These are phyloP conservation scores for Chrysanthemum lavandulifolium DNA, from an alignment of 129 eudicot species.

Conservation along the genomic window DNA sequence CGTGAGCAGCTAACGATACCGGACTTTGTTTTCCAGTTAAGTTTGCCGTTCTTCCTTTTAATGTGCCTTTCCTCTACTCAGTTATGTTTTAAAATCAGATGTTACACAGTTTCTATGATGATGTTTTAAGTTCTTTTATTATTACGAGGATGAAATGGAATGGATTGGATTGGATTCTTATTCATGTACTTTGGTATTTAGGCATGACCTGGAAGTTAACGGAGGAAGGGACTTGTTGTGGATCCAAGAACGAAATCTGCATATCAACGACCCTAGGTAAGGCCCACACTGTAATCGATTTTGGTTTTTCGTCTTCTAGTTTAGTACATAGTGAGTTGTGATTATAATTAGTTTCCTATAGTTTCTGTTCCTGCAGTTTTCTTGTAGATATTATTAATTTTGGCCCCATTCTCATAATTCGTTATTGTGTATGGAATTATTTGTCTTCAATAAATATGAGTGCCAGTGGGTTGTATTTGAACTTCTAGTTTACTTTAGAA, in stretches of 20 bases:
- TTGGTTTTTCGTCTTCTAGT: conserved; percentile 10
- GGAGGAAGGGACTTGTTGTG: conserved; percentile 91
- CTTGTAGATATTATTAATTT: conserved; percentile 7
- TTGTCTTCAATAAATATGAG: conserved; percentile 2
- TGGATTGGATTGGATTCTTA: too few relatives aligned
- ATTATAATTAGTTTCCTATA: conserved; percentile 4
- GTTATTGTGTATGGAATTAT: neutral
- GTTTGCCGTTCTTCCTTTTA: conserved; percentile 33
- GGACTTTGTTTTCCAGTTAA: conserved; percentile 97
- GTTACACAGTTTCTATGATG: neutral
- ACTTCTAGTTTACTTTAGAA: neutral
- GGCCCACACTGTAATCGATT: neutral
- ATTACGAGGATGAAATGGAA: too few relatives aligned
- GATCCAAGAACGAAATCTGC: conserved; percentile 96
- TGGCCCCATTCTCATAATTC: conserved; percentile 1
- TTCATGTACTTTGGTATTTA: conserved; percentile 25
- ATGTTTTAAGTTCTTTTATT: neutral
- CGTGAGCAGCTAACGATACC: conserved; percentile 96
- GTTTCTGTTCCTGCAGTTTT: neutral
- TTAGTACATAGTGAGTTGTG: neutral
- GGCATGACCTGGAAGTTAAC: conserved; percentile 96
- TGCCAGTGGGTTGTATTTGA: neutral
- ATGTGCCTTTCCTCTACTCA: neutral
- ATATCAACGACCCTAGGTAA: conserved; percentile 70
- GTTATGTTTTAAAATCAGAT: neutral